Evolutionary conservation across 2,329 filamentous ascomycete species (phyloP), one percentile per base, ranked within the genome.

Genomic region (Curvularia verruculosa): DNA sequence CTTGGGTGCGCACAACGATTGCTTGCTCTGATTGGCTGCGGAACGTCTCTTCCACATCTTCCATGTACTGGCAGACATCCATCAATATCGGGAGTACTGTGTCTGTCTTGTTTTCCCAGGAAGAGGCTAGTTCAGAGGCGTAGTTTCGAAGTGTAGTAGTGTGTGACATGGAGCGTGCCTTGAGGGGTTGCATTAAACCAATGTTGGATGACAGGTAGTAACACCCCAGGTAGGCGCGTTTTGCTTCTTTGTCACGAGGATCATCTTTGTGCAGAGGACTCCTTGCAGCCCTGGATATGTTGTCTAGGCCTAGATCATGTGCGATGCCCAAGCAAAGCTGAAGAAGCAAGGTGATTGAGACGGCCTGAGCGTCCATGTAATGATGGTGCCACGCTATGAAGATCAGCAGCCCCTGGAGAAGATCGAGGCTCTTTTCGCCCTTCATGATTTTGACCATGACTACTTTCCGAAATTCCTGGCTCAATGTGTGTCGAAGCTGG

Each of bases 381-480:
- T 72, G 72, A 29, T 75, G 73, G 36, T 75, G 73, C 73, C 73
- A 75, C 3, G 73, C 73, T 49, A 75, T 71, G 47, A 75, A 75
- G 12, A 75, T 65, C 13, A 75, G 54, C 24, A 75, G 54, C 3
- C 64, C 70, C 39, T 75, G 71, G 23, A 75, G 54, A 28, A 75
- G 45, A 55, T 75, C 73, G 24, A 75, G 37, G 34, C 66, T 74
- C 58, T 73, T 75, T 48, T 74, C 71, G 3, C 73, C 73, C 23
- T 70, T 73, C 70, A 75, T 72, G 18, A 74, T 66, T 52, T 69
- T 73, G 21, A 72, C 67, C 63, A 72, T 75, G 49, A 66, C 58
- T 5, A 75, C 62, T 45, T 75, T 75, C 39, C 72, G 68, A n/a
- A 75, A 74, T 34, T 74, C 72, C n/a, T 70, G 69, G 52, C 71